Evolutionary conservation across 352 stramenopile genomes (phyloP).

Genomic region (Phytophthora sansomeana): DNA sequence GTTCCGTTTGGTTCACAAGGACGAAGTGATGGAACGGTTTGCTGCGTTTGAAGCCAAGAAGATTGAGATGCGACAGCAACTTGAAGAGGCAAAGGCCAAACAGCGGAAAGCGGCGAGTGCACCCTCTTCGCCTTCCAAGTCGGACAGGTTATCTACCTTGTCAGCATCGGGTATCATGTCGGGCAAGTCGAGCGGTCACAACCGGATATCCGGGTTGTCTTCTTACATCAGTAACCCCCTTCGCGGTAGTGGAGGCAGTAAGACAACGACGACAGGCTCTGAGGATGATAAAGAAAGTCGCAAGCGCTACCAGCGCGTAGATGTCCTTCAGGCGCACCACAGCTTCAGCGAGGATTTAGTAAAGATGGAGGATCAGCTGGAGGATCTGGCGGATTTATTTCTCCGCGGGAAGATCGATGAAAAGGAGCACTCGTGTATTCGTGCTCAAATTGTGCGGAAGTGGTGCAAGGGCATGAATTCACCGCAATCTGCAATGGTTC

Average conservation of each 20-base stretch:
- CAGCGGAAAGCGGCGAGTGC: constrained; percentile 48
- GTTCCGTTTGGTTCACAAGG: constrained; percentile 79
- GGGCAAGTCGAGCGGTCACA: constrained; percentile 35
- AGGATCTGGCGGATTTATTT: constrained; percentile 77
- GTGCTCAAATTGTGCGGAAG: constrained; percentile 82
- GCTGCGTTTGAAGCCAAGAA: constrained; percentile 85
- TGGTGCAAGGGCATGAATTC: constrained; percentile 86
- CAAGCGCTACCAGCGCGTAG: constrained; percentile 75
- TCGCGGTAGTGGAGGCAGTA: constrained; percentile 44
- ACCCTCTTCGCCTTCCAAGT: constrained; percentile 65
- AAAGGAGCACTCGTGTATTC: constrained; percentile 87
- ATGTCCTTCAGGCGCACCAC: constrained; percentile 74
- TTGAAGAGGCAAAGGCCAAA: constrained; percentile 73
- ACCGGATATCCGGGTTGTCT: constrained; percentile 42
- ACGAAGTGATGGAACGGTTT: constrained; percentile 85
- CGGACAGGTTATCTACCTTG: constrained; percentile 57
- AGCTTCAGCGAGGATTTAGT: constrained; percentile 69
- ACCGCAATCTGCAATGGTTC: constrained; percentile 78
- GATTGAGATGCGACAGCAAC: constrained; percentile 85
- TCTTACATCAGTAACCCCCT: constrained; percentile 80
- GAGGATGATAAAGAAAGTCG: constrained; percentile 48
- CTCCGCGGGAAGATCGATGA: constrained; percentile 84
- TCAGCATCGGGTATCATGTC: constrained; percentile 41
- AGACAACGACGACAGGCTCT: constrained; percentile 25
- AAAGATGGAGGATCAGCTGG: constrained; percentile 86